phyloP scores from a whole-genome alignment of 306 rosid species.

The Mimosa pudica region DNA sequence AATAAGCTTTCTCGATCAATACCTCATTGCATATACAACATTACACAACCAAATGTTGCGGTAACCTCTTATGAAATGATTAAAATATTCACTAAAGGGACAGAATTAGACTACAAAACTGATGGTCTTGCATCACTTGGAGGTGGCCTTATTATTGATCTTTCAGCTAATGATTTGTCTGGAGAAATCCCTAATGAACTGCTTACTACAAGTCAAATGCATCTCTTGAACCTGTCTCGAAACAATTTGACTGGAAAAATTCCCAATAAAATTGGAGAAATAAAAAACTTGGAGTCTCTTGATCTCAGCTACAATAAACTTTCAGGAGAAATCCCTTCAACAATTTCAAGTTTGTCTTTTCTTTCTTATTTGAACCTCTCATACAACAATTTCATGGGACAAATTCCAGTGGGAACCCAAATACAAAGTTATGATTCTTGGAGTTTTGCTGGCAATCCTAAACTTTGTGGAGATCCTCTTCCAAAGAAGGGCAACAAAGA shows the following conservation, averaged over 20 bases:
- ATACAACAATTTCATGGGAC: neutral
- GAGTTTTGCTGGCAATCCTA: neutral
- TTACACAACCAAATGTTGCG: neutral
- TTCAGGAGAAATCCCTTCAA: neutral
- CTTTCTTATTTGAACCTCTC: neutral
- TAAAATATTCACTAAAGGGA: neutral
- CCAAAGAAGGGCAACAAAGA: neutral
- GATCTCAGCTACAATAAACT: neutral
- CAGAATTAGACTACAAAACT: neutral
- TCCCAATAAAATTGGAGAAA: neutral
- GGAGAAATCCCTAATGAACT: conserved; percentile 30
- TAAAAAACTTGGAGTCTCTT: neutral
- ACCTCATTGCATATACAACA: neutral
- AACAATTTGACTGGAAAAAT: neutral
- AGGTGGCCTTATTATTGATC: neutral
- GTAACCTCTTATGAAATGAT: neutral
- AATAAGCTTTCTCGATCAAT: neutral
- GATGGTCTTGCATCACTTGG: accelerated
- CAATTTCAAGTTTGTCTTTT: neutral
- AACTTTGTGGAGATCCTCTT: conserved; percentile 13
- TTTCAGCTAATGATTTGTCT: conserved; percentile 31
- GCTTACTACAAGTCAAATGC: conserved; percentile 4
- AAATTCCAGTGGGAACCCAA: neutral
- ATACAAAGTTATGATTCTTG: neutral
- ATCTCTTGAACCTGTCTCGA: neutral